phyloP scores from a whole-genome alignment of 805 yeast species.

The Wickerhamiella kurtzmanii region DNA sequence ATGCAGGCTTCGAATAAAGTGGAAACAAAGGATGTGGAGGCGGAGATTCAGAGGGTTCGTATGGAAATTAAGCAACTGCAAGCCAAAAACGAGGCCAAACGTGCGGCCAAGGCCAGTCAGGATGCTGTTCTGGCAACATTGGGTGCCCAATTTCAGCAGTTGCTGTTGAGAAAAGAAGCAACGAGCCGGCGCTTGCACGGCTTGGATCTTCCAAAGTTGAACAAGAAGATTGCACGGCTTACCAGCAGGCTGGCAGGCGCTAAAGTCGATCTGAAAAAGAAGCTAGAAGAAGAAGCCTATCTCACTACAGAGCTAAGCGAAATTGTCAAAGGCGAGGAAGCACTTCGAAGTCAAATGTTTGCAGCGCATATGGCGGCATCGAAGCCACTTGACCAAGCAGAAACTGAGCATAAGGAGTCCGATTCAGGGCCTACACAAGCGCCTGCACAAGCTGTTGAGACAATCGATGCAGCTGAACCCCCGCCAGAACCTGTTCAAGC shows the following conservation, averaged over 20 bases:
- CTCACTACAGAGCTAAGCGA: neutral
- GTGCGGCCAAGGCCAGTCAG: neutral
- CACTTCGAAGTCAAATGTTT: neutral
- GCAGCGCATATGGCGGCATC: neutral
- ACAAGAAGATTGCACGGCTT: slow-evolving; percentile 8
- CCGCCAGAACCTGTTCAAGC: neutral
- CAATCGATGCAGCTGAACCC: neutral
- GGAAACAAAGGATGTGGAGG: neutral
- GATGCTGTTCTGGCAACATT: neutral
- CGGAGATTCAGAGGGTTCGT: slow-evolving; percentile 5
- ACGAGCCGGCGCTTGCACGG: slow-evolving; percentile 4
- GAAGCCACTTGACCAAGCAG: too few species aligned
- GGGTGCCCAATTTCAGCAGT: neutral
- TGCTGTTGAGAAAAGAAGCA: slow-evolving; percentile 4
- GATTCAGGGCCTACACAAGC: too few species aligned
- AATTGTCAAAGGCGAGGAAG: neutral
- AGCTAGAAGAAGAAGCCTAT: neutral
- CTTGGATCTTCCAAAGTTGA: slow-evolving; percentile 1
- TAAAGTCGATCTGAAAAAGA: slow-evolving; percentile 4
- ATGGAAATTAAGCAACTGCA: slow-evolving; percentile 6
- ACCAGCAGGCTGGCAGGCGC: slow-evolving; percentile 6
- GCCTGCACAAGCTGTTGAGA: neutral
- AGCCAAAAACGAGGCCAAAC: slow-evolving; percentile 1
- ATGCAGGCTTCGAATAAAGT: neutral
- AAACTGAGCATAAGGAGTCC: too few species aligned